Percentiles rank a stretch among this genome's conserved stretches.
These are phyloP conservation scores for Trichoderma koningiopsis DNA, from an alignment of 2,329 filamentous ascomycete genomes.

Conservation along the genomic window DNA sequence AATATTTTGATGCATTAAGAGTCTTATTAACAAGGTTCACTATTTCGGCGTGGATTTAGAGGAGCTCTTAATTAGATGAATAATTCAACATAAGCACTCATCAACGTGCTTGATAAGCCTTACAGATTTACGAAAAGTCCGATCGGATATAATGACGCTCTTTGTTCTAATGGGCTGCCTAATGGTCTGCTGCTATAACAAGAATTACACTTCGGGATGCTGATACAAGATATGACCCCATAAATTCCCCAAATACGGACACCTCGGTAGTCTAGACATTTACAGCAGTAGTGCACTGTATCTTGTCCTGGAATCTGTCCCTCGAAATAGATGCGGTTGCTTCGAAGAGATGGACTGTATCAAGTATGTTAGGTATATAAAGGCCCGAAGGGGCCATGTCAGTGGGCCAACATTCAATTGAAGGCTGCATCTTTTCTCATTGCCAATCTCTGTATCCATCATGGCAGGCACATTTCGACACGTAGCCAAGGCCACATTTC, in stretches of 20 bases:
- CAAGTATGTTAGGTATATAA: neutral
- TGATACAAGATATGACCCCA: neutral
- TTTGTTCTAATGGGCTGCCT: neutral
- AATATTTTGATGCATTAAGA: neutral
- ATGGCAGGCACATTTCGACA: slow-evolving; percentile 10
- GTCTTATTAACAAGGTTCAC: neutral
- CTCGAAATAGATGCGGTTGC: neutral
- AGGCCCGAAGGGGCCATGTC: neutral
- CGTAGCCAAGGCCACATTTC: slow-evolving; percentile 1
- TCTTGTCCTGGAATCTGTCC: neutral
- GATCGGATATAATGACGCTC: neutral
- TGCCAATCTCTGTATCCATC: neutral
- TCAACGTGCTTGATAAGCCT: neutral
- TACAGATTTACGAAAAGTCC: neutral
- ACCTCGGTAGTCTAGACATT: slow-evolving; percentile 2
- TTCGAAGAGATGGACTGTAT: neutral
- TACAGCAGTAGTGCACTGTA: neutral
- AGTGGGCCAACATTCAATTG: neutral
- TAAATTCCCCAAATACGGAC: neutral
- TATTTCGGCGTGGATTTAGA: neutral
- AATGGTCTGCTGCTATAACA: neutral
- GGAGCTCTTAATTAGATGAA: neutral
- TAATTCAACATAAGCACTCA: neutral
- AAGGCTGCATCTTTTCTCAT: neutral
- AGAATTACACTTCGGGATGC: neutral